Percentiles rank a stretch among this genome's conserved stretches.
These are phyloP conservation scores for Fusarium ambrosium DNA, from an alignment of 2,329 filamentous ascomycete genomes.

Conservation along the genomic window DNA sequence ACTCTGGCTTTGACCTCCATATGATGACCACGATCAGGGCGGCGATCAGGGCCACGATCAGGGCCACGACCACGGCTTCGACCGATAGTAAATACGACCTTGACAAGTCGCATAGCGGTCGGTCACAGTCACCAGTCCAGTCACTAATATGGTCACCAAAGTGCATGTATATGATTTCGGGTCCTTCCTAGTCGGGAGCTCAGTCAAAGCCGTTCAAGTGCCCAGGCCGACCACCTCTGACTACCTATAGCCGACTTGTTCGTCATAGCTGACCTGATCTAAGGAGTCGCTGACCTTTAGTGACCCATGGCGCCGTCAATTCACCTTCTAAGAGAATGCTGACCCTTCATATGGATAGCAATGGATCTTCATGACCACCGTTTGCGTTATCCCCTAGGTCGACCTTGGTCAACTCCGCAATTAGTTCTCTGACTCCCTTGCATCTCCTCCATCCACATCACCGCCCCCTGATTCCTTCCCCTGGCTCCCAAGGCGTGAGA, in stretches of 20 bases:
- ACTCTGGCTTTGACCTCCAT: not conserved
- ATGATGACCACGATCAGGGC: not conserved
- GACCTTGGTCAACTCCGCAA: not conserved
- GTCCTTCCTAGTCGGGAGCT: not conserved
- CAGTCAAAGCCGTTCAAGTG: not conserved
- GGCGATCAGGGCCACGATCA: not conserved
- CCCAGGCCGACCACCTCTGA: not conserved
- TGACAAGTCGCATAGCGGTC: not conserved
- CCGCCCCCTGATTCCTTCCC: no score
- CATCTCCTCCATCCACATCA: no score
- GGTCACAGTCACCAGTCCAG: not conserved
- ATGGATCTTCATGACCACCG: not conserved
- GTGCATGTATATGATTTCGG: not conserved
- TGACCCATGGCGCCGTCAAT: not conserved
- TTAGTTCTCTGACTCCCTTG: no score
- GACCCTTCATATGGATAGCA: not conserved
- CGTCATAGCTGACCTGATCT: not conserved
- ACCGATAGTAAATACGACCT: not conserved
- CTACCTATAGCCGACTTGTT: not conserved
- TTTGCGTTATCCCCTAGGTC: not conserved
- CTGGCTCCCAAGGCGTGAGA: no score
- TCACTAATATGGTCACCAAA: not conserved
- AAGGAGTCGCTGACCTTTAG: not conserved
- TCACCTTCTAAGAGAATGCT: not conserved
- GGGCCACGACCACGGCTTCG: not conserved